Conservation (phyloP, 495 filamentous ascomycete genomes). For the Polyplosphaeria fusca region DNA sequence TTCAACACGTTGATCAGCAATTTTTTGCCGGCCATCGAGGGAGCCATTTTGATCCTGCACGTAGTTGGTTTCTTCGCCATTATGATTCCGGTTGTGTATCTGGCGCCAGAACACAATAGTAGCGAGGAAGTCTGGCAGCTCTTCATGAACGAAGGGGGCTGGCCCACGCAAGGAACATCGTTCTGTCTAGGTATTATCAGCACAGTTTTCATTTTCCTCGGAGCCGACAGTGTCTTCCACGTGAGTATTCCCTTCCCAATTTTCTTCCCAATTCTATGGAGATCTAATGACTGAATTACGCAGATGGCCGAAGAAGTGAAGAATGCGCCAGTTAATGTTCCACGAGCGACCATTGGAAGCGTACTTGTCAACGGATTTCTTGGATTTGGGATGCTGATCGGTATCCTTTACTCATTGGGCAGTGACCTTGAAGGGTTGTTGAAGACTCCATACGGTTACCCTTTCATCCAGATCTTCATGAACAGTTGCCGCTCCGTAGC, state of each 20-base stretch:
- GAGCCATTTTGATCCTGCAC: slow-evolving; percentile 30
- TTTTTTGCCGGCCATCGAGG: slow-evolving; percentile 2
- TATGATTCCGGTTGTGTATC: slow-evolving; percentile 26
- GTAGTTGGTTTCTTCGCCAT: slow-evolving; percentile 30
- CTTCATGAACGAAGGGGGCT: slow-evolving; percentile 17
- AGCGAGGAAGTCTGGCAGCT: slow-evolving; percentile 3
- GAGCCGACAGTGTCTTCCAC: slow-evolving; percentile 49
- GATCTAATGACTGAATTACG: no score
- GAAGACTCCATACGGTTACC: slow-evolving; percentile 14
- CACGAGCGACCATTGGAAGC: slow-evolving; percentile 26
- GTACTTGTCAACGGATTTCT: slow-evolving; percentile 32
- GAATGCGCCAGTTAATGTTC: slow-evolving; percentile 32
- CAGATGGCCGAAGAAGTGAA: slow-evolving; percentile 36
- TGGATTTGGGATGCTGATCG: slow-evolving; percentile 30
- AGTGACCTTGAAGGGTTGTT: slow-evolving; percentile 21
- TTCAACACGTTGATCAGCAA: neutral
- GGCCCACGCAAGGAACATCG: slow-evolving; percentile 39
- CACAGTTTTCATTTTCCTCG: slow-evolving; percentile 44
- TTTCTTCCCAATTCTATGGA: no score
- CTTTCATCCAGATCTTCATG: slow-evolving; percentile 31
- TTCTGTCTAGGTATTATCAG: slow-evolving; percentile 55
- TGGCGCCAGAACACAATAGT: slow-evolving; percentile 12
- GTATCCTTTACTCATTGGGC: slow-evolving; percentile 28
- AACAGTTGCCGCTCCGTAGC: slow-evolving; percentile 10
- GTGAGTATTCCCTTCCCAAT: slow-evolving; percentile 47